Base-by-base conservation (phyloP, 2,329 filamentous ascomycete species). In the Beauveria asiatica region DNA sequence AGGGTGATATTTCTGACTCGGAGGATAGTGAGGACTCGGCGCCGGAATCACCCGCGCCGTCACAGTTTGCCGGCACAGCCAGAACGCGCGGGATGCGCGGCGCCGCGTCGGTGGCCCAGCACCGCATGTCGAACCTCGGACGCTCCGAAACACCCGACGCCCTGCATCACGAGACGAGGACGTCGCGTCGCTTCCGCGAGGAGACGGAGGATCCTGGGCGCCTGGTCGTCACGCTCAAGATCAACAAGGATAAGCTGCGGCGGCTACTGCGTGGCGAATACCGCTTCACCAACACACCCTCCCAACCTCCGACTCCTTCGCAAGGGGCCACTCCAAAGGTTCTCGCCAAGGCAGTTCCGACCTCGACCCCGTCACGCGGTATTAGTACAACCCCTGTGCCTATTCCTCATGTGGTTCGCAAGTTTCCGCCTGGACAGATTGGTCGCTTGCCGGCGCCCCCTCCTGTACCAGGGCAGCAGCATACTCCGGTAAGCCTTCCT, bases 121-220 rank as follows among this genome's bases (percentile, higher is more conserved):
- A 91, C 64, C 88, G 92, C 60, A 93, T 97, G 84, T 87, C 87
- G 41, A 88, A 90, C 64, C 71, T 90, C 54, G 85, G 86, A 54
- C 87, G 94, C 62, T 97, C 93, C 37, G 90, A 92, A 70, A 97
- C 94, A 0, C 94, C 94, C 3, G 94, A 97, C 71, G 79, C 86
- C 30, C 64, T 76, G 65, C 87, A 86, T 66, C 86, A 86, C 67
- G 91, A 96, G 71, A 83, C 88, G 1, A 80, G 92, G 67, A 85
- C 83, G 8, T 86, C 87, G 6, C 80, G 82, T 59, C 81, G 81
- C 55, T 78, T 77, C 63, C 83, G 90, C 53, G 92, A 97, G 69
- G 91, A 93, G 65, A 94, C 87, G 16, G 87, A 92, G 58, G 88
- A 92, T 65, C 81, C 86, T 1, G 76, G 79, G n/a, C 83, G 82